Evolutionary conservation across 306 rosid species (phyloP), one percentile per base, ranked within the genome.

Genomic region (Prunus dulcis): DNA sequence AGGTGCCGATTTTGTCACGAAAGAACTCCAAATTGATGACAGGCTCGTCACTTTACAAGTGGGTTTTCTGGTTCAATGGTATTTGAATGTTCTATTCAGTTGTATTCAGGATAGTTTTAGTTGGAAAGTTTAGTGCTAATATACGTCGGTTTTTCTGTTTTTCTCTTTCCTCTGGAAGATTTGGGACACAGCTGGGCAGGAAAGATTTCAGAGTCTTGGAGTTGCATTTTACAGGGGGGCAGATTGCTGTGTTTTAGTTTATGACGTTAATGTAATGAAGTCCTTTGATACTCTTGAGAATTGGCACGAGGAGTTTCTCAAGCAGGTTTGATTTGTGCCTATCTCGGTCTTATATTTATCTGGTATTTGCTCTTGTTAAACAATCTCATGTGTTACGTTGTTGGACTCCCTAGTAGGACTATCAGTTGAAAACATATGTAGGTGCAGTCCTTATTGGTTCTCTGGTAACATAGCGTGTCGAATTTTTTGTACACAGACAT

Each of bases 101-200:
- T 77, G 72, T 1, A 11, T 67, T 76, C 56, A 2, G 28, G 38
- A n/a, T 27, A 50, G 17, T 61, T 70, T 13, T 52, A 27, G 27
- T 25, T n/a, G 69, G 62, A 76, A 62, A 62, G 34, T 52, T 47
- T 72, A 6, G 30, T 41, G 27, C 43, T 50, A 3, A 53, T 18
- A 23, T 67, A 6, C 2, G 45, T 63, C 2, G 3, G 12, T 19
- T 66, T 1, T 23, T 13, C 19, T 61, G 18, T 50, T 79, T 34
- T 38, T 38, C 43, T 10, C 66, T 22, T 49, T 53, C 38, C 18
- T 78, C 23, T 82, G 84, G 76, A 83, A 91, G 98, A 91, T 94
- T 86, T 94, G 98, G 97, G 97, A 94, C 81, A 94, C 97, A 23
- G 98, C 97, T 47, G 98, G 98, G 68, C 97, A 94, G 87, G 98